Base-by-base conservation (phyloP, 2,329 filamentous ascomycete genomes). In the Fusarium equiseti region DNA sequence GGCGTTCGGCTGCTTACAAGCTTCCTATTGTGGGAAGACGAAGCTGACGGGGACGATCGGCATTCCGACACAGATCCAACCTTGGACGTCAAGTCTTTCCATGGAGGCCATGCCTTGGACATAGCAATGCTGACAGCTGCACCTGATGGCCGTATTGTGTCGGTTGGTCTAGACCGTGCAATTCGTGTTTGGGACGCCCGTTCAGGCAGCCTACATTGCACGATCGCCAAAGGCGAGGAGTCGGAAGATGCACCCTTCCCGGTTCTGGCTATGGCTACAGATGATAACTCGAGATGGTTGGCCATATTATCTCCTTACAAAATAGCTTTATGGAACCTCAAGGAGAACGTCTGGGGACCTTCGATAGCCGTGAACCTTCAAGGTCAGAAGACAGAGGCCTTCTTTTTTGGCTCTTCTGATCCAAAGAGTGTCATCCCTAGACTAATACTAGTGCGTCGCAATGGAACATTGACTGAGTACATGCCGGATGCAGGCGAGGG, bases 1-100 rank as follows among this genome's bases (percentile, higher is more conserved):
- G 87, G 87, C 20, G 86, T 95, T 27, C 89, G 89, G 3, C 80
- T 94, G 10, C 83, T 95, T 10, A 92, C 93, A 83, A 93, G 90
- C 68, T 92, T 92, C 73, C 83, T 95, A 8, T 82, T 95, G 0
- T 92, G 89, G 86, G 89, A 90, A 62, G 89, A 91, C 57, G 80
- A 85, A 59, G 79, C 81, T 9, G 79, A 81, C 16, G 83, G 84
- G 3, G 80, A 81, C 9, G 82, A 86, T 11, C 80, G 84, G 8
- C 83, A 85, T 9, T 81, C 77, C 0, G 80, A 83, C n/a, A 82
- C 84, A 3, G 70, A 63, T 27, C 83, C 87, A 1, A 79, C 87
- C 2, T 79, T 95, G 15, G 86, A 85, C 0, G 83, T 93, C 49
- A 87, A 86, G 53, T 89, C 88, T 3, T 77, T 94, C 13, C 83